Base-by-base conservation (phyloP, 1,139 yeast genomes). In the Spathaspora sp. region DNA sequence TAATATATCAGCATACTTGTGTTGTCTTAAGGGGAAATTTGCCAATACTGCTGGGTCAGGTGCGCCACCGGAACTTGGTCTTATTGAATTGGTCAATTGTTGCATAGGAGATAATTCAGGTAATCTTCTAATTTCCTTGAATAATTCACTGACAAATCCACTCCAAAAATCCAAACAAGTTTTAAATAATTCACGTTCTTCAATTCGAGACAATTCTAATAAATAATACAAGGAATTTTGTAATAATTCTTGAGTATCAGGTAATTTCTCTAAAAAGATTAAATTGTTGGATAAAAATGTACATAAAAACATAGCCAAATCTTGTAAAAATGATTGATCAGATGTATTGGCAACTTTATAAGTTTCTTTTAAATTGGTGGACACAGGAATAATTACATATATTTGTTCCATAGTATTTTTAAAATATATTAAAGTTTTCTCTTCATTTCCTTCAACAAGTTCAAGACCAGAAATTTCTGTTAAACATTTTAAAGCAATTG, bases 111-210 rank as follows among this genome's bases (percentile, higher is more conserved):
- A 78, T 57, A 87, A 68, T 56, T 86, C 91, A 47, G 96, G 96
- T 46, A 88, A 70, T 53, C 79, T 80, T 69, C 89, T 96, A 51
- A 91, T 89, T 62, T 93, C 99, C 50, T 82, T 82, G 63, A 85
- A 91, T 52, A 93, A 77, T 39, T 85, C 87, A 45, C 82, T 76
- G 23, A 93, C 97, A 52, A 93, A 80, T 51, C 82, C 81, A 42
- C 86, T 76, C 99, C 99, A 93, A 67, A 91, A 93, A 64, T 93
- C 99, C 53, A 93, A 77, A 61, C 96, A 89, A 40, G 95, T 93
- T 65, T 93, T 93, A 73, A 93, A 93, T 52, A 95, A 76, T 69
- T 93, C 99, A 57, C 99, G 81, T 70, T 93, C 99, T 55, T 93
- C 97, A 57, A 93, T 89, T 61, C 86, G 82, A 7, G 97, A 90